Base-by-base conservation (phyloP, 768 basidiomycete genomes). In the Russula lepida region DNA sequence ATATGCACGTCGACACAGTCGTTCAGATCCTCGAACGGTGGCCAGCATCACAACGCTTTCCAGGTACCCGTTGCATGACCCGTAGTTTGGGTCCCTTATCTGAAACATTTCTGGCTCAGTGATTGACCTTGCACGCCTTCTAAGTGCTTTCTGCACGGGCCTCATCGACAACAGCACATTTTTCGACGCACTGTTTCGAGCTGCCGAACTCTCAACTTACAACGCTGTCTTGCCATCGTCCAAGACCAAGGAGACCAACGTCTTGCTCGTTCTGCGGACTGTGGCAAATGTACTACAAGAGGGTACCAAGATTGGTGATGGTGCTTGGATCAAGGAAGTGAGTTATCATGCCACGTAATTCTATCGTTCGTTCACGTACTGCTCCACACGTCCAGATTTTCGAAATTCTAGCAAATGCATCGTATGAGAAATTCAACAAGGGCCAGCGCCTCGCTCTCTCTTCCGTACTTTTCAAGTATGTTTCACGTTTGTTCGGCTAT, bases 401-500 rank as follows among this genome's bases (percentile, higher is more conserved):
- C 25, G 78, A 78, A 51, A 73, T 75, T 30, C 67, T 92, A 54
- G 68, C 71, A 28, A 75, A 80, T 46, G 79, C 74, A 6, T 77
- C 82, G 1, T 85, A 84, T 59, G 70, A 75, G 21, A 72, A 75
- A 4, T 73, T 91, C 67, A 81, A 79, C 41, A 94, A 90, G 72
- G 74, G 77, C 4, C 88, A 88, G 52, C 82, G 89, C 32, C 77
- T 92, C 4, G 88, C 92, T 0, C 69, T 94, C 50, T 85, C 89
- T 4, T 95, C 94, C 0, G 74, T 94, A 37, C 72, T 90, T 33
- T 85, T 98, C 75, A 98, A 98, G 95, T 98, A 66, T 68, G 88
- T 78, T 32, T 37, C 35, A 11, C 27, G 27, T 21, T 27, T 17
- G 23, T 33, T 33, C 19, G 53, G 47, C 44, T 23, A 56, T 44